Evolutionary conservation across 768 basidiomycete genomes (phyloP).

Genomic region (Nevesoporus exiguus): DNA sequence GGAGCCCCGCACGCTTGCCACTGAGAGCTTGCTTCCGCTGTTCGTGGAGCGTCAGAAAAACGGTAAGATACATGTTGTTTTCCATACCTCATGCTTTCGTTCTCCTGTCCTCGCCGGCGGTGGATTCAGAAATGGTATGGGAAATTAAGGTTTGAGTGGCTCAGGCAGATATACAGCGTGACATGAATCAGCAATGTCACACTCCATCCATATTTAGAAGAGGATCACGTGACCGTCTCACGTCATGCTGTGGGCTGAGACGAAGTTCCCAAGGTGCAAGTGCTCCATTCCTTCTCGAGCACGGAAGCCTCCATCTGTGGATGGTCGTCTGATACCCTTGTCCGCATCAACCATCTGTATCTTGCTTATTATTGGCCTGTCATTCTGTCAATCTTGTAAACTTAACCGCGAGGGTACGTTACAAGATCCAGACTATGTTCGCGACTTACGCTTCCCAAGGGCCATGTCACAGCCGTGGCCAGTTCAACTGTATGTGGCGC

Average conservation of each 20-base stretch:
- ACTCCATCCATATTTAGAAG: neutral
- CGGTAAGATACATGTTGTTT: neutral
- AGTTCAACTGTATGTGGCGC: conserved; percentile 18
- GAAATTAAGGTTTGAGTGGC: conserved; percentile 33
- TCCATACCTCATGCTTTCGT: conserved; percentile 32
- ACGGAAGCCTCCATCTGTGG: conserved; percentile 6
- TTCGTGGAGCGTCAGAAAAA: neutral
- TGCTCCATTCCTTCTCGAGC: neutral
- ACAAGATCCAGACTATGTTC: neutral
- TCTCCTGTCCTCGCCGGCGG: conserved; percentile 17
- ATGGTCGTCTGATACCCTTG: conserved; percentile 8
- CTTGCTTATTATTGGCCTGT: neutral
- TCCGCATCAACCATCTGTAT: neutral
- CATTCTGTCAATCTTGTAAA: neutral
- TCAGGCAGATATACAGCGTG: conserved; percentile 34
- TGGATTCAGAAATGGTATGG: conserved; percentile 22
- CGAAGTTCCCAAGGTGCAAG: neutral
- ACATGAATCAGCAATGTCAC: conserved; percentile 28
- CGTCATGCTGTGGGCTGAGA: conserved; percentile 10
- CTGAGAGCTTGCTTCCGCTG: conserved; percentile 81
- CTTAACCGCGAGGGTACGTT: conserved; percentile 3
- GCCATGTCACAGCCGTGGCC: conserved; percentile 29
- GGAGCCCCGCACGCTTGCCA: conserved; percentile 99
- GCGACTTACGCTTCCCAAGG: conserved; percentile 13
- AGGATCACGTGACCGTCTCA: conserved; percentile 14